Conservation (phyloP, 352 stramenopile genomes). For the Globisporangium spiculum region DNA sequence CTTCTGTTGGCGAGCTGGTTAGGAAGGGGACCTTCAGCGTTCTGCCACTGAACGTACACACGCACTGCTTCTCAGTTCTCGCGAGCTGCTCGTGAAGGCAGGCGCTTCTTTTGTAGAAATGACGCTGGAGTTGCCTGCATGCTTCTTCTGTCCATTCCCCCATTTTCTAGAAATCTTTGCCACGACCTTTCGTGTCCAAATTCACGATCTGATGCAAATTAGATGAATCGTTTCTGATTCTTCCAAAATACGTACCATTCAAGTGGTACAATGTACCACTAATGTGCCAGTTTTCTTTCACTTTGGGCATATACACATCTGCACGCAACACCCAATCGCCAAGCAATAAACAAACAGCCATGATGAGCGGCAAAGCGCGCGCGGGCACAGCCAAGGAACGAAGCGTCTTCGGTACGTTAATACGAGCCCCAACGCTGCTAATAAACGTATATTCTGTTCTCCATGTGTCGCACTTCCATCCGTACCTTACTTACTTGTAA, state of each 20-base stretch:
- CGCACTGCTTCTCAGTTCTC: too few species aligned
- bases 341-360: not conserved
- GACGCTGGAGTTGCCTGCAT: not conserved
- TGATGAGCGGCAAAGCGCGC: conserved; percentile 48
- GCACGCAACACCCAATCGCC: not conserved
- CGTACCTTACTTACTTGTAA: not conserved
- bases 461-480: conserved; percentile 6
- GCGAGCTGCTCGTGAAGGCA: not conserved
- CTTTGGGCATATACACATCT: not conserved
- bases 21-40: not conserved
- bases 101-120: not conserved
- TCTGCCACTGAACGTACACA: not conserved
- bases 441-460: not conserved
- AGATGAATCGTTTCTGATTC: not conserved
- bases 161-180: not conserved
- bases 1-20: not conserved
- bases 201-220: not conserved
- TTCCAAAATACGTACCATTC: not conserved
- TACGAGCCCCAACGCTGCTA: not conserved
- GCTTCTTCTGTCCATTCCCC: not conserved
- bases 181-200: conserved; percentile 11
- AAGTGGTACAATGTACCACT: not conserved
- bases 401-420: conserved; percentile 77
- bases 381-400: conserved; percentile 75
- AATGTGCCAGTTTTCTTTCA: not conserved